Evolutionary conservation across 2,329 filamentous ascomycete genomes (phyloP), one percentile per base, ranked within the genome.

Genomic region (Magnaporthales sp.): DNA sequence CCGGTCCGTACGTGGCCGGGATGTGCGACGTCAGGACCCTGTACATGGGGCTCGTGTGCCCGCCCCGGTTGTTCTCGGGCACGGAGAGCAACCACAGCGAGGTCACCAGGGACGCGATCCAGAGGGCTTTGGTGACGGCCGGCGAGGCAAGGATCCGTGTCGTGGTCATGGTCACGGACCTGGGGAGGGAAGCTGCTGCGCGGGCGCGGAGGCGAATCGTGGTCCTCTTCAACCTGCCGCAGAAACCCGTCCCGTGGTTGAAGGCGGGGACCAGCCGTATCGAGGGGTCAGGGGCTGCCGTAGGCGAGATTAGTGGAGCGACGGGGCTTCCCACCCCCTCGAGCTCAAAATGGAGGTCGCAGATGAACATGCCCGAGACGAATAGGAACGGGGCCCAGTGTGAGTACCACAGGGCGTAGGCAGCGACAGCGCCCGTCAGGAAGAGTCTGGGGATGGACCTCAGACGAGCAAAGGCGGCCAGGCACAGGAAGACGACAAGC

Each of bases 401-500:
- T 9, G 72, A 71, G 51, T 73, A 76, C 24, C 68, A 32, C 9
- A 74, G 63, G 3, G 63, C 66, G 0, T 68, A 19, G 46, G 32
- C 9, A 19, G 46, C 46, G 11, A 32, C n/a, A 24, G 27, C n/a
- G 15, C 70, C 69, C 15, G 68, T n/a, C 2, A 71, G 54, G 4
- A 66, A 7, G 64, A 72, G 62, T 38, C 70, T 68, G 27, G 68
- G 24, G 56, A 64, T 61, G 26, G 70, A 63, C 1, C 68, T 67
- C 24, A 72, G 63, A 15, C 71, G 69, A n/a, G 71, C 70, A 9
- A 77, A 72, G 2, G 75, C 75, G 2, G 76, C 70, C 26, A 77
- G 69, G 63, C 73, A 69, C 46, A 74, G 68, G 63, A 78, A 78
- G 8, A 78, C 63, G 11, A 76, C 69, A n/a, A 78, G 67, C 6